Conservation (phyloP, 1,284 basidiomycete genomes). For the Ustilago bromivora region DNA sequence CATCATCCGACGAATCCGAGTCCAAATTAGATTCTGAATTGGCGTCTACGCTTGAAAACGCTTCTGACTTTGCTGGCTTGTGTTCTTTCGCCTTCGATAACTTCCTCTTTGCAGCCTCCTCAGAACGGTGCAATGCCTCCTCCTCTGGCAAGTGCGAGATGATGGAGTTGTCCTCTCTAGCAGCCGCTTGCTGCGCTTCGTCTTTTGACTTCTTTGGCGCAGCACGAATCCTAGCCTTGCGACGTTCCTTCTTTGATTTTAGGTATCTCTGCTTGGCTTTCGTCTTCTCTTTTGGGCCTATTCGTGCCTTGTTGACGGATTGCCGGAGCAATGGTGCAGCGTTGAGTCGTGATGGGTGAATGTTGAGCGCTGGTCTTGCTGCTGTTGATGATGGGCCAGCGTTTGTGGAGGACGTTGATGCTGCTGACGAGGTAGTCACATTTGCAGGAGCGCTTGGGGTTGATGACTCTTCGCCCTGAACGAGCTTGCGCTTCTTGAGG, state of each 20-base stretch:
- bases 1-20: slow-evolving; percentile 18
- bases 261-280: slow-evolving; percentile 67
- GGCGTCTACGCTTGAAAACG: slow-evolving; percentile 10
- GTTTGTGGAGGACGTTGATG: neutral
- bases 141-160: slow-evolving; percentile 37
- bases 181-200: slow-evolving; percentile 18
- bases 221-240: slow-evolving; percentile 56
- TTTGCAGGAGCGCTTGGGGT: neutral
- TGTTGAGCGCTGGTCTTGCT: slow-evolving; percentile 34
- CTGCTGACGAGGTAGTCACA: neutral
- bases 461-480: slow-evolving; percentile 7
- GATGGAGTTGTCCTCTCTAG: slow-evolving; percentile 23
- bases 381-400: slow-evolving; percentile 11
- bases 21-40: slow-evolving; percentile 10
- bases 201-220: slow-evolving; percentile 54
- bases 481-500: slow-evolving; percentile 45
- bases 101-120: slow-evolving; percentile 18
- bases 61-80: slow-evolving; percentile 2
- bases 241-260: slow-evolving; percentile 63
- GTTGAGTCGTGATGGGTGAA: slow-evolving; percentile 60
- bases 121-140: slow-evolving; percentile 23
- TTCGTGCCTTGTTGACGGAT: slow-evolving; percentile 44
- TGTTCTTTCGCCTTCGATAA: neutral
- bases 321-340: slow-evolving; percentile 45
- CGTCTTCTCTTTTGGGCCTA: slow-evolving; percentile 55